Evolutionary conservation across 2,329 filamentous ascomycete species (phyloP).

Genomic region (Penicillium hordei): DNA sequence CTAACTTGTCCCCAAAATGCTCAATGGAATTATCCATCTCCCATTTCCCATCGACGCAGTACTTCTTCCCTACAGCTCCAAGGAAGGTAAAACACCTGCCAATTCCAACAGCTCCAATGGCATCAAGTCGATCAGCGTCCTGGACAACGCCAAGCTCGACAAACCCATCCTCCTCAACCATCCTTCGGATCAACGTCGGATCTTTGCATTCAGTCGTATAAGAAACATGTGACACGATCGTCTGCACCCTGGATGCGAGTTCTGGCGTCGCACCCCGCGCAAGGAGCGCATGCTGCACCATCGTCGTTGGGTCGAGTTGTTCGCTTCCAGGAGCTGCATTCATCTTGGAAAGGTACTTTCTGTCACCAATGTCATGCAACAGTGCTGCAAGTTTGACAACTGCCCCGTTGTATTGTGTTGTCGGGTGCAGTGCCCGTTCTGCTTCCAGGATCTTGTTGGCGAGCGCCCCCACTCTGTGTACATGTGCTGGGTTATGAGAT

Average conservation of each 20-base stretch:
- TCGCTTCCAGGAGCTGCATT: conserved; percentile 25
- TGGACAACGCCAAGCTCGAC: conserved; percentile 84
- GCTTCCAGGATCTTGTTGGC: conserved; percentile 63
- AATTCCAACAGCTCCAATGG: conserved; percentile 82
- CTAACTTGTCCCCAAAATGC: conserved; percentile 76
- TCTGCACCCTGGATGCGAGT: conserved; percentile 67
- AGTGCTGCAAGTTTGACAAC: conserved; percentile 69
- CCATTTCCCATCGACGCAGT: conserved; percentile 27
- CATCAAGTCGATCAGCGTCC: conserved; percentile 90
- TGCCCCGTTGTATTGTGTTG: conserved; percentile 49
- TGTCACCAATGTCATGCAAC: conserved; percentile 86
- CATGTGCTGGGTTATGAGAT: conserved; percentile 85
- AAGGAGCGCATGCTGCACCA: conserved; percentile 31
- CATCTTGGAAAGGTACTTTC: conserved; percentile 65
- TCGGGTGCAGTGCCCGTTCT: conserved; percentile 41
- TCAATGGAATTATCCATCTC: conserved; percentile 65
- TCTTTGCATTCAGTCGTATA: conserved; percentile 71
- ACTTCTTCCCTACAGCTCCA: conserved; percentile 52
- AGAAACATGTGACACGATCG: conserved; percentile 72
- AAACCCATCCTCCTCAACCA: conserved; percentile 57
- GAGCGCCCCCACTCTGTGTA: conserved; percentile 74
- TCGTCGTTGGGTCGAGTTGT: conserved; percentile 26
- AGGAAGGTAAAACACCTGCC: conserved; percentile 75
- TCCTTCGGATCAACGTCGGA: conserved; percentile 56
- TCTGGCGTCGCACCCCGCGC: conserved; percentile 52